Evolutionary conservation across 768 basidiomycete species (phyloP).

Genomic region (Mycena amicta): DNA sequence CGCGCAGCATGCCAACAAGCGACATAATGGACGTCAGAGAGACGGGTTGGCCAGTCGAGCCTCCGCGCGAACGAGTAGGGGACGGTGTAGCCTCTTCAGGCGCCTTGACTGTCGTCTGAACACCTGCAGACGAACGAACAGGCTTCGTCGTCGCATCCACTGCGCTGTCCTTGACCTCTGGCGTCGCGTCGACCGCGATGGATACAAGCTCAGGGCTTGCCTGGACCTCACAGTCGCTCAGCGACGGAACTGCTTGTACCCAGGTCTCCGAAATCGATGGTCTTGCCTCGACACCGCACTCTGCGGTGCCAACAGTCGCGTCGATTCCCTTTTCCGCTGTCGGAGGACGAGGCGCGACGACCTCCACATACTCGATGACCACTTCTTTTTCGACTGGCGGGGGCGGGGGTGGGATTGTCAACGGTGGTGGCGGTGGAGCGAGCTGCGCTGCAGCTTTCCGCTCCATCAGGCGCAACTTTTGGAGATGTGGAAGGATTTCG

Average conservation of each 20-base stretch:
- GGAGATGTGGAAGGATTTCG: slow-evolving; percentile 74
- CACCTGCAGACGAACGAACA: neutral
- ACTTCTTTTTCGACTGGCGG: slow-evolving; percentile 16
- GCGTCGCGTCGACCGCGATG: slow-evolving; percentile 56
- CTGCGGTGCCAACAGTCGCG: slow-evolving; percentile 47
- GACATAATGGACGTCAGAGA: slow-evolving; percentile 42
- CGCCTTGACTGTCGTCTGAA: slow-evolving; percentile 6
- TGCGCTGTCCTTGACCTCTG: slow-evolving; percentile 44
- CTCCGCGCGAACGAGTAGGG: slow-evolving; percentile 2
- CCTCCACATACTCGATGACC: slow-evolving; percentile 19
- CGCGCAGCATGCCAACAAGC: slow-evolving; percentile 48
- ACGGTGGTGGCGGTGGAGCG: neutral
- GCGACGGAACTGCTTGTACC: slow-evolving; percentile 40
- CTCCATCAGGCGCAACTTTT: slow-evolving; percentile 65
- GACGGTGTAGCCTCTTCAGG: neutral
- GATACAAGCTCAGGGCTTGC: slow-evolving; percentile 40
- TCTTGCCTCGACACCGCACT: slow-evolving; percentile 43
- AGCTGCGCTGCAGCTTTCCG: slow-evolving; percentile 42
- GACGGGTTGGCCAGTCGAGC: slow-evolving; percentile 25
- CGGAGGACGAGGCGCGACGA: slow-evolving; percentile 14
- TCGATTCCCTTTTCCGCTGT: slow-evolving; percentile 51
- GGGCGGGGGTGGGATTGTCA: neutral
- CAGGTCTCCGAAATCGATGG: slow-evolving; percentile 38
- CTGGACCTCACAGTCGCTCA: slow-evolving; percentile 42
- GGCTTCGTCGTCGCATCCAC: slow-evolving; percentile 45